Conservation (phyloP, 495 filamentous ascomycete species). For the Podospora sp. region DNA sequence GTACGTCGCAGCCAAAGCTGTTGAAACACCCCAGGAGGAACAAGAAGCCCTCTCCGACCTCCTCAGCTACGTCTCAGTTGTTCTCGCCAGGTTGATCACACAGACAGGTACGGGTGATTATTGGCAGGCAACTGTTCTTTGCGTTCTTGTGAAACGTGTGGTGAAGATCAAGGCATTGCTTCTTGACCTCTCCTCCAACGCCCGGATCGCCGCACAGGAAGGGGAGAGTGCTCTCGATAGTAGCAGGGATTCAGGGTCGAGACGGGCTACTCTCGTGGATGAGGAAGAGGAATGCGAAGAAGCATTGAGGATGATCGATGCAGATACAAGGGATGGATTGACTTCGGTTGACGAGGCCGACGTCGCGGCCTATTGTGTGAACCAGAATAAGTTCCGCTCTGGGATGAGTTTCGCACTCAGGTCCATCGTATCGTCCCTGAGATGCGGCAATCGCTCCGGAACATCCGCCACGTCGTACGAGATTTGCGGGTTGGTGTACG, state of each 20-base stretch:
- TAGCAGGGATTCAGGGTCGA: neutral
- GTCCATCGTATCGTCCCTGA: neutral
- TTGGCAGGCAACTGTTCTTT: no score
- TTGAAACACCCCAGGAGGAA: neutral
- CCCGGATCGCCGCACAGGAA: neutral
- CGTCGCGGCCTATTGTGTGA: neutral
- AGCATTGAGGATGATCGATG: neutral
- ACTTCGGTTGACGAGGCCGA: neutral
- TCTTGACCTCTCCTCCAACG: no score
- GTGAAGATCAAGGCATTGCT: no score
- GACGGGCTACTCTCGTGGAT: neutral
- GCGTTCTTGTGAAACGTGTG: no score
- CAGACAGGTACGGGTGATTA: no score
- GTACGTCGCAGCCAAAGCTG: neutral
- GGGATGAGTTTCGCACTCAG: neutral
- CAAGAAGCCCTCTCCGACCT: neutral
- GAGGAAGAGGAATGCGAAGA: constrained; percentile 15
- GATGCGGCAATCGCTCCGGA: neutral
- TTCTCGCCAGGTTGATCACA: neutral
- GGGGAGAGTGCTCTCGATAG: neutral
- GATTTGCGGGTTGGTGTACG: neutral
- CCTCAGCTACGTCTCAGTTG: constrained; percentile 8
- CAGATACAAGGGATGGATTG: constrained; percentile 1
- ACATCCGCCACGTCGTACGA: neutral
- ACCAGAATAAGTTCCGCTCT: constrained; percentile 14